A percentile compares a stretch with the other conserved stretches of the same genome.
Evolutionary conservation across 164 flowering plant species (phyloP).

Genomic region (Annona squamosa): DNA sequence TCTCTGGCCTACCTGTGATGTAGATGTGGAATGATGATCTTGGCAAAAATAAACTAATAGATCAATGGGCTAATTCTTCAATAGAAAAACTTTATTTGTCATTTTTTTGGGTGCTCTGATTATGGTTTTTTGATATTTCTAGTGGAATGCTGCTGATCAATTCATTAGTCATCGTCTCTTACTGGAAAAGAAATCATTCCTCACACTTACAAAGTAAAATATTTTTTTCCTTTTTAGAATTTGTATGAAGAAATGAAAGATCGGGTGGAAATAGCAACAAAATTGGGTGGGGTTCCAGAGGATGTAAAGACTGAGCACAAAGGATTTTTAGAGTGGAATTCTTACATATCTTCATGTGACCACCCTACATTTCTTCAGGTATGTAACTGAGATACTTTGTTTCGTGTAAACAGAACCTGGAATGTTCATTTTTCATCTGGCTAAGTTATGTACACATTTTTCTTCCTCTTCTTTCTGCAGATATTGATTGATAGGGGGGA

Average conservation of each 20-base stretch:
- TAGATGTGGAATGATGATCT: background rate
- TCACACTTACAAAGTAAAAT: too few relatives aligned
- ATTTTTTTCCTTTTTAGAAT: slow-evolving; percentile 21
- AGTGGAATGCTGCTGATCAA: too few relatives aligned
- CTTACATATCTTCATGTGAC: slow-evolving; percentile 23
- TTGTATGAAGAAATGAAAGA: slow-evolving; percentile 48
- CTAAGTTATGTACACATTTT: background rate
- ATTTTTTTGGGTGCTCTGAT: background rate
- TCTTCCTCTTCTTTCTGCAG: slow-evolving; percentile 13
- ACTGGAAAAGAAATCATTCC: background rate
- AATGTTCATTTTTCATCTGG: background rate
- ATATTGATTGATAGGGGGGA: slow-evolving; percentile 41
- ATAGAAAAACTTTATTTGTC: too few relatives aligned
- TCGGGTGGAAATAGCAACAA: slow-evolving; percentile 36
- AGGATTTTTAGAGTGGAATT: slow-evolving; percentile 54
- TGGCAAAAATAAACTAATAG: background rate
- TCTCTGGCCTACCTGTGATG: background rate
- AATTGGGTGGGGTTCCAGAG: slow-evolving; percentile 37
- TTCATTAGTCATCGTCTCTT: too few relatives aligned
- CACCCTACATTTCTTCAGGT: slow-evolving; percentile 1
- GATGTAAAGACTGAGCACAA: slow-evolving; percentile 27
- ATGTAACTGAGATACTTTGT: too few relatives aligned
- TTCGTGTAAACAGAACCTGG: too few relatives aligned
- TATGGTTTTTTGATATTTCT: background rate
- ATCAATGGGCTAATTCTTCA: background rate